Evolutionary conservation across 805 yeast species (phyloP), one percentile per base, ranked within the genome.

Genomic region (Huiozyma sinensis): DNA sequence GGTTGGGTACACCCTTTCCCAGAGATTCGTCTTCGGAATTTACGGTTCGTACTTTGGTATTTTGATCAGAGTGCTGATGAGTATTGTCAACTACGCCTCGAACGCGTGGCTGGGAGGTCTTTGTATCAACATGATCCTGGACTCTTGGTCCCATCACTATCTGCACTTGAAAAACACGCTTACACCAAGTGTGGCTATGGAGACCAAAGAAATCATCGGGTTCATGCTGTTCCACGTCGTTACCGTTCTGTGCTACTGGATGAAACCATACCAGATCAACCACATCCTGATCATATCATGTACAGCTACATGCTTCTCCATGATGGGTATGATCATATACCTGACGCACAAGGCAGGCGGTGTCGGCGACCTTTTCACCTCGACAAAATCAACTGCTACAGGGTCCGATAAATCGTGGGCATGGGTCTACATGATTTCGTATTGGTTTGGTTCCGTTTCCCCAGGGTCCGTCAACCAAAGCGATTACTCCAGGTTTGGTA

Each of bases 41-140:
- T 61, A 57, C 43, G 77, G 77, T 8, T 65, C 71, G 1, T 55
- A 57, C 5, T 45, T 70, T 29, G 75, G 74, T 10, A 63, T 71
- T 31, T 37, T 63, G 31, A 63, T 69, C 9, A 58, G 74, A 56
- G 64, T 71, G 7, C 51, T 72, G 36, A 56, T 75, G 50, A 63
- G 72, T 36, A 63, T 74, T 38, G 74, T 75, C 24, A 70, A 69
- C 61, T 73, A 66, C 47, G 78, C 71, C 1, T 65, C 72, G 1
- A 63, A 68, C 44, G 66, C 71, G 6, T 72, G 70, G 66, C 42
- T 71, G 41, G 76, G 76, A 40, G 73, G 72, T 1, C 52, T 66
- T 17, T 61, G 69, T 51, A 44, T 70, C 2, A 64, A 61, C 42
- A 53, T 65, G 48, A 57, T 71, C 38, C 46, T 72, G 30, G 59